Base-by-base conservation (phyloP, 805 yeast genomes). In the Kodamaea kakaduensis region DNA sequence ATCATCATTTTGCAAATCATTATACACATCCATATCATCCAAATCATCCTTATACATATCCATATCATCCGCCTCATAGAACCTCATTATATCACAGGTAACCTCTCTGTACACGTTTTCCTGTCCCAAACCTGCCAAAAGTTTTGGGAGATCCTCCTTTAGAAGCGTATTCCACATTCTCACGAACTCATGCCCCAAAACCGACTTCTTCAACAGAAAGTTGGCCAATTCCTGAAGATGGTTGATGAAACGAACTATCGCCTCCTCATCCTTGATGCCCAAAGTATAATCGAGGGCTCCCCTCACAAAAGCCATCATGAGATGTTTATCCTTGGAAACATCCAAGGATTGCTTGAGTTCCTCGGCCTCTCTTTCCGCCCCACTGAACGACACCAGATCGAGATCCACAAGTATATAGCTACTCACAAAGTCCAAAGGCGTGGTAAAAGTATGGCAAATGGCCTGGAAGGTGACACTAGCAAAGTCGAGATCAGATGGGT, bases 401-500 rank as follows among this genome's bases (percentile, higher is more conserved):
- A 64, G 30, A 46, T 77, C 85, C 29, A 64, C 59, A 13, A 69
- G 45, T 3, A 69, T 48, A 43, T 68, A 74, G 2, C 61, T 54
- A 1, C 70, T 42, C 9, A 75, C 46, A 13, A 58, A 44, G 31
- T 67, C 69, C 77, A 67, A 45, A 31, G 49, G 32, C 32, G 42
- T 49, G 36, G 52, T 46, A 41, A 64, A 70, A 9, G 58, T 40
- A 9, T 50, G 50, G 36, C 61, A 67, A 3, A 75, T 40, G 9
- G 47, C 40, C 32, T 58, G 62, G 17, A 63, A 65, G 12, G 56
- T 36, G 25, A 37, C 36, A 47, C 54, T 13, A 9, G 38, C 14
- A 5, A 10, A 4, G 13, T 10, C 17, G 6, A 14, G 12, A 13
- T 7, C 9, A 7, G 12, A n/a, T 6, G 22, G 22, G 6, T 6